Evolutionary conservation across 1,284 basidiomycete species (phyloP), one percentile per base, ranked within the genome.

Genomic region (Fomitopsis palustris): DNA sequence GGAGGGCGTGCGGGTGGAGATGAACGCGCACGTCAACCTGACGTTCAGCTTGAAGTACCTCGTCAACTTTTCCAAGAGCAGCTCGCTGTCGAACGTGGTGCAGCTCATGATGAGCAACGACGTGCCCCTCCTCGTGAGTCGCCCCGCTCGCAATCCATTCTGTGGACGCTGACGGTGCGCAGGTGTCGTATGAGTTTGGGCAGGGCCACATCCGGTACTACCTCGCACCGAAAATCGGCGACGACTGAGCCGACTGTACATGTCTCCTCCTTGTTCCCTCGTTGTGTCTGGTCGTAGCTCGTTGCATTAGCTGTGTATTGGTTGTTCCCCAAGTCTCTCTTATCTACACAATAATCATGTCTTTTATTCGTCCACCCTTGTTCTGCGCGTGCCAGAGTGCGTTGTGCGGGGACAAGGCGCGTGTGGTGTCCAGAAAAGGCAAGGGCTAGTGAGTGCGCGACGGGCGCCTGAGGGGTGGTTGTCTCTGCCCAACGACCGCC

Each of bases 21-120:
- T 96, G 81, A 93, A 94, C 71, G 89, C 92, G 74, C 88, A 93
- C 66, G 96, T 99, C 65, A 88, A 88, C 42, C 81, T 99, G 58
- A 98, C 95, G 1, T 99, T 99, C 79, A 95, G 92, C 38, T 82
- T 98, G 70, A 98, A 99, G 77, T 99, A 99, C 77, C 87, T 99
- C 31, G 87, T 92, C 74, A 98, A 98, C 80, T 99, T 99, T 74
- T 88, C 95, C 61, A 99, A 98, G 82, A 94, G 92, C 62, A 81
- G 91, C 0, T 83, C 88, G 19, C 78, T 99, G 39, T 85, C 87
- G 16, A 82, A 81, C 63, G 82, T 81, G 27, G 93, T 95, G 39
- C 82, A 85, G 68, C 81, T 96, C 47, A 90, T 91, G 84, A 89
- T 96, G 87, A 91, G 87, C 72, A 94, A 93, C 69, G 94, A 96